Base-by-base conservation (phyloP, 2,329 filamentous ascomycete genomes). In the Colletotrichum sp. region DNA sequence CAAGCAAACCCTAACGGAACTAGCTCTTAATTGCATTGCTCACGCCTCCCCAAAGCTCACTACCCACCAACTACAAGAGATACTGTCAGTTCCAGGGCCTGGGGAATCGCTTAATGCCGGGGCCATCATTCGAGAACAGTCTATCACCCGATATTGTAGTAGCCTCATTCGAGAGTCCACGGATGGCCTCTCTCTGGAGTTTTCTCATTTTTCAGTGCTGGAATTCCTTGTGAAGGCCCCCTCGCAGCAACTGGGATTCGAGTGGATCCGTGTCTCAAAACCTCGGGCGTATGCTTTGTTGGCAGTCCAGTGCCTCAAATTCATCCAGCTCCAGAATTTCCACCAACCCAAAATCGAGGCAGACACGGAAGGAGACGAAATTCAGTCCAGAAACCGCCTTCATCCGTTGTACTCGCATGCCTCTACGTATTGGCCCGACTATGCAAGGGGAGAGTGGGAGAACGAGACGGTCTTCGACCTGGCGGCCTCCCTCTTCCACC, bases 341-440 rank as follows among this genome's bases (percentile, higher is more conserved):
- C 3, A 34, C 0, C 16, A 3, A 0, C 0, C 4, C 1, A 12
- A 22, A 0, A 25, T 36, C 0, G 34, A 70, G n/a, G 2, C 2
- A 0, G 1, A 43, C 0, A 16, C 52, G 16, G 12, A n/a, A 18
- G 8, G 0, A 39, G 36, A 39, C 0, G 0, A 18, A n/a, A 48
- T 48, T 2, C 0, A n/a, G 0, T 48, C 18, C 0, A 70, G 15
- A 3, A 32, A 43, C 1, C 4, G 1, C 0, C 25, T 12, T n/a
- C 39, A 48, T 5, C 22, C 43, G 8, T 22, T 67, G 18, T 67
- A 67, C 0, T 2, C 0, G 7, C 15, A n/a, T 6, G 27, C 67
- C 1, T 25, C 36, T 2, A 22, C 13, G 1, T 0, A 7, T 4
- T 66, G 64, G 70, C 34, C 25, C 3, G 0, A 25, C 2, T 61